A percentile compares a stretch with the other conserved stretches of the same genome.
Evolutionary conservation across 2,329 filamentous ascomycete species (phyloP).

Genomic region (Pleochaeta shiraiana): DNA sequence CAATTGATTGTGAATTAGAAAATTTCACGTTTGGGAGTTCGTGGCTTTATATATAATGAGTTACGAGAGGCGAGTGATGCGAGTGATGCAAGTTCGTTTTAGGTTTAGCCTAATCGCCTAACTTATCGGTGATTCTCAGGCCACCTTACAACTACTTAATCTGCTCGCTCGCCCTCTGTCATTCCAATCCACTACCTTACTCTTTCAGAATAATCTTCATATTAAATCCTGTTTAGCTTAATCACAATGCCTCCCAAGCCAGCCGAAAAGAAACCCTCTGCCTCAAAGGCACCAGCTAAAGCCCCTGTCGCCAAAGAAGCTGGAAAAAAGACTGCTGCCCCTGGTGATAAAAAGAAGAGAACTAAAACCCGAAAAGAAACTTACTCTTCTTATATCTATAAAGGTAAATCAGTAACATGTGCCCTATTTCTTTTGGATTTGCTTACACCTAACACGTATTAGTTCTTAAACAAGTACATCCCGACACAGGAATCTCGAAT

Average conservation of each 20-base stretch:
- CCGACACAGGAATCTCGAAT: slow-evolving; percentile 99
- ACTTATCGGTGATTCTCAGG: slow-evolving; percentile 1
- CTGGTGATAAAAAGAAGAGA: slow-evolving; percentile 99
- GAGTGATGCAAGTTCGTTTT: slow-evolving; percentile 3
- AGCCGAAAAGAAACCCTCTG: slow-evolving; percentile 89
- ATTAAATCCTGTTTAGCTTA: not conserved
- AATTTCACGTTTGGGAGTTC: too few species aligned
- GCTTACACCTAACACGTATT: too few species aligned
- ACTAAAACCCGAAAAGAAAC: slow-evolving; percentile 99
- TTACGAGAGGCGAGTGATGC: not conserved
- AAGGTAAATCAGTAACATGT: slow-evolving; percentile 45
- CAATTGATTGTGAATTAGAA: too few species aligned
- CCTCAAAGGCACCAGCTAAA: slow-evolving; percentile 77
- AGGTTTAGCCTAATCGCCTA: slow-evolving; percentile 2
- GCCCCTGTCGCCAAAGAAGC: slow-evolving; percentile 77
- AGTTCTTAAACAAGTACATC: slow-evolving; percentile 99
- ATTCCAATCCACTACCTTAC: not conserved
- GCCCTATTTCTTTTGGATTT: too few species aligned
- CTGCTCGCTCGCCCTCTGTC: not conserved
- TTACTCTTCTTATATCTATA: slow-evolving; percentile 99
- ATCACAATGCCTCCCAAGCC: slow-evolving; percentile 90
- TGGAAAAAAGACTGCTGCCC: slow-evolving; percentile 96
- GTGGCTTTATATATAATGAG: not conserved
- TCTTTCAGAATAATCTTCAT: not conserved
- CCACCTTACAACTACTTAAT: not conserved